These are phyloP conservation scores for Puccinia polysora DNA, from an alignment of 1,284 basidiomycete species.

Conservation along the genomic window DNA sequence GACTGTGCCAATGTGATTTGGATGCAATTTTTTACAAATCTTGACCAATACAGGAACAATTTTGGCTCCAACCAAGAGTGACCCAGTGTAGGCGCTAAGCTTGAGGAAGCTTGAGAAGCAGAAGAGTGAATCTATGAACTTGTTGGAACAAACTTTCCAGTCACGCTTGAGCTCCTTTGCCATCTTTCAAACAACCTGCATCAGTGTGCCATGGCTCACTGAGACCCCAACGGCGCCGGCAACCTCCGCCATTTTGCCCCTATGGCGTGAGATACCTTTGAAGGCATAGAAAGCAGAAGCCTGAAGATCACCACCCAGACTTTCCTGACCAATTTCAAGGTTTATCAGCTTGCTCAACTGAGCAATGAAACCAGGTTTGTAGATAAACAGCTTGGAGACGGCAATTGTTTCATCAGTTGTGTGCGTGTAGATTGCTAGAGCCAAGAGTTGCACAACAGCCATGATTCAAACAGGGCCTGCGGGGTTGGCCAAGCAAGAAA, in stretches of 20 bases:
- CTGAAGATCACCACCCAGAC: slow-evolving; percentile 65
- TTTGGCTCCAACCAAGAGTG: slow-evolving; percentile 93
- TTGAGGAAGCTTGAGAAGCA: slow-evolving; percentile 82
- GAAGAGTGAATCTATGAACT: too few relatives aligned
- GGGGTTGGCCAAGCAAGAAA: too few relatives aligned
- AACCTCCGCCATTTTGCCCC: slow-evolving; percentile 76
- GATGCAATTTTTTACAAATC: too few relatives aligned
- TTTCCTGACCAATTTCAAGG: slow-evolving; percentile 58
- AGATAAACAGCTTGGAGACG: slow-evolving; percentile 77
- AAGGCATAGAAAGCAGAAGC: too few relatives aligned
- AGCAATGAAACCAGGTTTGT: slow-evolving; percentile 82
- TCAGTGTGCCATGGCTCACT: too few relatives aligned
- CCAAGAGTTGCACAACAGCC: too few relatives aligned
- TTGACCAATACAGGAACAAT: too few relatives aligned
- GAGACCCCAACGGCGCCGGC: slow-evolving; percentile 88
- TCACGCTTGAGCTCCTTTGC: slow-evolving; percentile 61
- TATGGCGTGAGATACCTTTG: slow-evolving; percentile 81
- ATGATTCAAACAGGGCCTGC: too few relatives aligned
- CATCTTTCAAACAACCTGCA: slow-evolving; percentile 76
- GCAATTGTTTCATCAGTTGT: slow-evolving; percentile 67
- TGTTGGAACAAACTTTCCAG: slow-evolving; percentile 47
- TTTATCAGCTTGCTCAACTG: slow-evolving; percentile 85
- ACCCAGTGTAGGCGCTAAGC: slow-evolving; percentile 76
- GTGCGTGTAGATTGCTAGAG: too few relatives aligned
- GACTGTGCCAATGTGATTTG: slow-evolving; percentile 62